phyloP scores from a whole-genome alignment of 192 early-diverging fungal genomes.

The Rhizophagus clarus region DNA sequence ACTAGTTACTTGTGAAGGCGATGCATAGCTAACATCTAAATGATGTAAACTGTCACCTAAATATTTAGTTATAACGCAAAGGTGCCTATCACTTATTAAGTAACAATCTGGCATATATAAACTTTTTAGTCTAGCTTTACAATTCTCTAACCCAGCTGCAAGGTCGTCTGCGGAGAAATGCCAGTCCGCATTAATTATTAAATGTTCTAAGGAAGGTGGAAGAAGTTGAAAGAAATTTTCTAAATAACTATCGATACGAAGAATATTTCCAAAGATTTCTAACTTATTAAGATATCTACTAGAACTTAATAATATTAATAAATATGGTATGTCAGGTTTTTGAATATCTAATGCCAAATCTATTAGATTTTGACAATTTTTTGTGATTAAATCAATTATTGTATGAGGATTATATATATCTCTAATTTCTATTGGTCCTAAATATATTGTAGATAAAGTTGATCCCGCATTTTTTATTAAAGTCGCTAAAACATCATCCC shows the following conservation, averaged over 20 bases:
- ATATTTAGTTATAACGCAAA: neutral
- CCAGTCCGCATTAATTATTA: slow-evolving; percentile 2
- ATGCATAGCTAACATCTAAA: neutral
- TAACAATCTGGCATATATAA: neutral
- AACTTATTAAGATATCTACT: neutral
- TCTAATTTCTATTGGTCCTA: slow-evolving; percentile 5
- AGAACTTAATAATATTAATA: neutral
- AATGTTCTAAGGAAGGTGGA: neutral
- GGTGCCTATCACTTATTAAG: neutral
- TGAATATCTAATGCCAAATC: neutral
- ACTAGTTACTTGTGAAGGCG: neutral
- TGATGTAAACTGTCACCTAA: neutral
- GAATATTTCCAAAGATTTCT: neutral
- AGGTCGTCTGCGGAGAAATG: neutral
- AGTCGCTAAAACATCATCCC: neutral
- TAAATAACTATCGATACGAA: neutral
- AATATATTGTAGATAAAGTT: neutral
- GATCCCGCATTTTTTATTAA: neutral
- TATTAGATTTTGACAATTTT: neutral
- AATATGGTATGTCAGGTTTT: neutral
- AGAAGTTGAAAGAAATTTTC: neutral
- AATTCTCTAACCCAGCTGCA: neutral
- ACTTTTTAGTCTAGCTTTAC: neutral
- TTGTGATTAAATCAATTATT: neutral
- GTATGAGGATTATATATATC: neutral